Percentiles rank a stretch among this genome's conserved stretches.
Evolutionary conservation across 2,329 filamentous ascomycete species (phyloP).

Genomic region (Aspergillus piperis): DNA sequence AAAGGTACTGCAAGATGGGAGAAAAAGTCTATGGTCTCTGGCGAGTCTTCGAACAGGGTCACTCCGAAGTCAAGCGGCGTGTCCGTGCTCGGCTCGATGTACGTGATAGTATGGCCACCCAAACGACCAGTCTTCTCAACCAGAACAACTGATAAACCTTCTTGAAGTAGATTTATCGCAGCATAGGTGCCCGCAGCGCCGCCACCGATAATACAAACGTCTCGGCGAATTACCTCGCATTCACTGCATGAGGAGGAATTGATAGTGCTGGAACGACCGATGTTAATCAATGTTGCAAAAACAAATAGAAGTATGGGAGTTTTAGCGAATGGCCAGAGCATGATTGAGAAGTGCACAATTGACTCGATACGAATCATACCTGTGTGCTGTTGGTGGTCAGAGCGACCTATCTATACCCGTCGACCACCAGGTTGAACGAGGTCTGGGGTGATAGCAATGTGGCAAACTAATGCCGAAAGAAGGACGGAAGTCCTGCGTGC

Average conservation of each 20-base stretch:
- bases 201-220: constrained; percentile 34
- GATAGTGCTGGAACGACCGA: neutral
- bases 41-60: constrained; percentile 25
- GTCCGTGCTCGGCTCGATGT: constrained; percentile 22
- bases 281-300: neutral
- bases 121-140: constrained; percentile 29
- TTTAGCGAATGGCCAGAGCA: neutral
- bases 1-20: constrained; percentile 23
- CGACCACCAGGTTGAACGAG: too few species aligned
- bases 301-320: neutral
- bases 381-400: too few species aligned
- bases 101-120: constrained; percentile 32
- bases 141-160: constrained; percentile 27
- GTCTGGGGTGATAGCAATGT: too few species aligned
- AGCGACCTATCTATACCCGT: too few species aligned
- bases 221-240: constrained; percentile 18
- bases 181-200: constrained; percentile 33
- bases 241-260: neutral
- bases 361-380: too few species aligned
- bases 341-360: neutral
- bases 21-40: constrained; percentile 26
- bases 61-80: constrained; percentile 33
- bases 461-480: too few species aligned
- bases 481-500: too few species aligned
- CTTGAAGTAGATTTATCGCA: constrained; percentile 29